Evolutionary conservation across 2,329 filamentous ascomycete species (phyloP), one percentile per base, ranked within the genome.

Genomic region (Xylariaceae sp.): DNA sequence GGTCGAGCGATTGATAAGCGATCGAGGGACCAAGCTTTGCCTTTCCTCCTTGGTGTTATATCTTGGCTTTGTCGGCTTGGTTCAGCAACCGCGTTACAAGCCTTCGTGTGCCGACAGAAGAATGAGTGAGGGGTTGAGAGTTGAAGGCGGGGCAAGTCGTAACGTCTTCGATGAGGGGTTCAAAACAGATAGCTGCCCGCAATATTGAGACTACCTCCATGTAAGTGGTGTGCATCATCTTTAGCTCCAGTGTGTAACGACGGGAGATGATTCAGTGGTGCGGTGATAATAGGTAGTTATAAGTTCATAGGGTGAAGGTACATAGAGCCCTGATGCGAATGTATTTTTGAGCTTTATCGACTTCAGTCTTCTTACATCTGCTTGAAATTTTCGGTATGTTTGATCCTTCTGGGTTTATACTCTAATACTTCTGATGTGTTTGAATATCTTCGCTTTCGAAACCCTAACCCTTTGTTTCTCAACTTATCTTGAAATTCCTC

Each of bases 111-210:
- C 59, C 60, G 60, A 54, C 41, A 44, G 49, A 44, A 37, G 56
- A 50, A 43, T n/a, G 37, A 47, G 49, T 59, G 60, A 62, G 60
- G 60, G 60, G 60, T 57, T 57, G 56, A 50, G 40, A 59, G 40
- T 56, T 54, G 50, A 42, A 48, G 54, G 59, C 59, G 59, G 59
- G 59, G 59, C 58, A 61, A 40, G 32, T 16, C 32, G 49, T 43
- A 45, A 58, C 50, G 47, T 50, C 41, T 56, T 55, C 47, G n/a
- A 58, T 44, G 50, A 56, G 55, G 54, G 47, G 52, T 40, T 54
- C 26, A 20, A 51, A 18, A 9, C 23, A 40, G 41, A 46, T 37
- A 46, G 50, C 26, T 41, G 53, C 54, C 54, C 57, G 41, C 40
- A 37, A 16, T 10, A 37, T n/a, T n/a, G n/a, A 10, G 6, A 29